Evolutionary conservation across 495 filamentous ascomycete species (phyloP).

Genomic region (Aspergillus taichungensis): DNA sequence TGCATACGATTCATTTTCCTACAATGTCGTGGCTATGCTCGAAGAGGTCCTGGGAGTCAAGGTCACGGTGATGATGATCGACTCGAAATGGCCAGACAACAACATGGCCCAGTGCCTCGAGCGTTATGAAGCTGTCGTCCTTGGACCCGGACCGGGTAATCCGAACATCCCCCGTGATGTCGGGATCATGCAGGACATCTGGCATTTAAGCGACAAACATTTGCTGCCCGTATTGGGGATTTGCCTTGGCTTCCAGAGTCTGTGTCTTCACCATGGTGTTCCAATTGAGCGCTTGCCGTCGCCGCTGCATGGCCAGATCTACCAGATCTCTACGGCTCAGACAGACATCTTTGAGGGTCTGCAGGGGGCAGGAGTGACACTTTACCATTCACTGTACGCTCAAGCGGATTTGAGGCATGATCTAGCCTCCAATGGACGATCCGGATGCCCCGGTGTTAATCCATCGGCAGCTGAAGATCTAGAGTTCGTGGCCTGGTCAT

Average conservation of each 20-base stretch:
- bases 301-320: constrained; percentile 75
- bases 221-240: constrained; percentile 75
- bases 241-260: constrained; percentile 85
- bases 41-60: constrained; percentile 52
- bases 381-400: constrained; percentile 82
- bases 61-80: constrained; percentile 66
- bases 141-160: constrained; percentile 72
- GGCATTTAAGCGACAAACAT: constrained; percentile 51
- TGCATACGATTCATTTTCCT: constrained; percentile 91
- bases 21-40: constrained; percentile 81
- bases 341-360: constrained; percentile 48
- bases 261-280: constrained; percentile 60
- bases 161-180: constrained; percentile 54
- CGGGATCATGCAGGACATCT: constrained; percentile 70
- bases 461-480: constrained; percentile 10
- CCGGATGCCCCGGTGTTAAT: background rate
- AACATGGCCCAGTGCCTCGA: constrained; percentile 42
- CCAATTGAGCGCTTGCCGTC: constrained; percentile 50
- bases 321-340: constrained; percentile 45
- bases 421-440: too few relatives aligned
- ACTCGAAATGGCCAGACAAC: constrained; percentile 40
- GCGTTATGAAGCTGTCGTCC: constrained; percentile 65
- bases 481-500: constrained; percentile 31
- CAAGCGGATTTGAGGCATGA: constrained; percentile 21
- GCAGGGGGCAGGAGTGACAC: constrained; percentile 55